Base-by-base conservation (phyloP, 306 rosid genomes). In the Vigna trinervia region DNA sequence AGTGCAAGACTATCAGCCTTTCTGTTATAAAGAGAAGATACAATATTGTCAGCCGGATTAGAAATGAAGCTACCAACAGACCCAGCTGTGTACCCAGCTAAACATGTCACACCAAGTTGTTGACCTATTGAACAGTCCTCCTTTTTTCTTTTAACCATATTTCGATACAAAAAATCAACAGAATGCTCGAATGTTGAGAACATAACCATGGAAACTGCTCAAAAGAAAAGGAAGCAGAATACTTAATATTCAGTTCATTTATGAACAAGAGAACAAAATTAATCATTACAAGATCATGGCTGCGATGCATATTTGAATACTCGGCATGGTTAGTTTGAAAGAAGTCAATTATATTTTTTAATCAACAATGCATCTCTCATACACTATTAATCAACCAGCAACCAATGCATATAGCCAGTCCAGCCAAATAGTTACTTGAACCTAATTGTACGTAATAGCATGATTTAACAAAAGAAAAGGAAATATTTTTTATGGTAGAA, bases 61-160 rank as follows among this genome's bases (percentile, higher is more conserved):
- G 91, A 85, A 80, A 87, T 20, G 28, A 87, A 80, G 79, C 91
- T 87, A 67, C 91, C 91, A 78, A 87, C 82, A 80, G 91, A 87
- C 67, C 91, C 88, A 52, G 91, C 88, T 5, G 88, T 86, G 80
- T 85, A 85, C 78, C 91, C 91, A 74, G 91, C 91, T 73, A 87
- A 65, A 83, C 91, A 87, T 47, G 91, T 87, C 65, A 87, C 87
- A 26, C 88, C 88, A 56, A 87, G 88, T 67, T 85, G 91, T 83
- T 87, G 91, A 71, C 54, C 64, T 77, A 74, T 83, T 70, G 91
- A 87, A 58, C 88, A 87, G 3, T 85, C 91, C 76, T 83, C 87
- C 81, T 83, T 87, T 82, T 81, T 85, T 78, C 83, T 85, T 61
- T 80, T 80, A 32, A 83, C 84, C 58, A 83, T 70, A 11, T 80